These are phyloP conservation scores for Yamadazyma phyllophila DNA, from an alignment of 805 yeast genomes.

Conservation along the genomic window DNA sequence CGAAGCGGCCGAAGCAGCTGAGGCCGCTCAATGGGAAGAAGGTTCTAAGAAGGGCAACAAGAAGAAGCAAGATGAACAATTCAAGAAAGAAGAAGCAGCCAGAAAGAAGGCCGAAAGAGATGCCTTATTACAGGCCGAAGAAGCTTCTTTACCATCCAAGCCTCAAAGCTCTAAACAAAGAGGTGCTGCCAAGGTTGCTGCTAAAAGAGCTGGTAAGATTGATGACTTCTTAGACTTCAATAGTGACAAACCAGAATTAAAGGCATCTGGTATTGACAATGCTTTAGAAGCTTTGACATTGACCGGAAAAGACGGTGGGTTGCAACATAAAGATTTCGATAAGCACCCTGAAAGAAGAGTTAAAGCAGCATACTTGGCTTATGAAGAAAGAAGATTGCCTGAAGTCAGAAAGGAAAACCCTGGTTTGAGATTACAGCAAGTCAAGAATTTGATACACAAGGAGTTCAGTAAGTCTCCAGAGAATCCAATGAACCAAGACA, in stretches of 20 bases:
- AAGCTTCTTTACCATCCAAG: conserved; percentile 59
- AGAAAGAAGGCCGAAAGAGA: conserved; percentile 83
- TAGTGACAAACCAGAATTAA: conserved; percentile 48
- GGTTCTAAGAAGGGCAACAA: conserved; percentile 68
- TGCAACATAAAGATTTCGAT: conserved; percentile 62
- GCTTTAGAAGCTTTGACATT: conserved; percentile 77
- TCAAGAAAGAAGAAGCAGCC: conserved; percentile 73
- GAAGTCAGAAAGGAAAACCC: conserved; percentile 73
- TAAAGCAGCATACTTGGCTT: conserved; percentile 75
- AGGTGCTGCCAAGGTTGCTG: conserved; percentile 68
- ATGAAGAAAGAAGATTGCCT: conserved; percentile 68
- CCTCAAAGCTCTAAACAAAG: conserved; percentile 53
- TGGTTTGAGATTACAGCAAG: conserved; percentile 75
- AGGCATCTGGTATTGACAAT: conserved; percentile 73
- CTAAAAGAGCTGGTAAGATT: conserved; percentile 56
- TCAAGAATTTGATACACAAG: conserved; percentile 69
- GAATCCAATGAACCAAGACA: conserved; percentile 81
- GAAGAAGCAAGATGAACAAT: conserved; percentile 67
- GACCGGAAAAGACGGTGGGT: conserved; percentile 56
- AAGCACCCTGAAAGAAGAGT: conserved; percentile 88
- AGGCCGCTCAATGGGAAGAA: conserved; percentile 64
- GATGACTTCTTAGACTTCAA: conserved; percentile 65
- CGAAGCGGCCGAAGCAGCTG: conserved; percentile 47
- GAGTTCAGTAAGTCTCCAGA: conserved; percentile 80
- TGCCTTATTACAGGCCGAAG: conserved; percentile 60